Evolutionary conservation across 805 yeast species (phyloP), one percentile per base, ranked within the genome.

Genomic region (Candida qinlingensis): DNA sequence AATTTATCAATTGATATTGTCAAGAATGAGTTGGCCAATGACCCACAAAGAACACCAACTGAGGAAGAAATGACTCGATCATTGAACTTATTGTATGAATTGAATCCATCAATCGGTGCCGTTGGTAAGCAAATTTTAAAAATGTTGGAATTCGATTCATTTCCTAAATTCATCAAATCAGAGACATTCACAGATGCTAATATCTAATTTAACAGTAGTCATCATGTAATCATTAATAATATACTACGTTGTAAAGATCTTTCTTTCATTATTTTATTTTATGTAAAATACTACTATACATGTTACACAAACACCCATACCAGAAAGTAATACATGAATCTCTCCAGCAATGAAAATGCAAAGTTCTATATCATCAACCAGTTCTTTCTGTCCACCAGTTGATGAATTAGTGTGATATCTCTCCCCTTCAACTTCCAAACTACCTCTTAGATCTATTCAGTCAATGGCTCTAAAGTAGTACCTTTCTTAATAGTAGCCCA

Each of bases 401-500:
- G 19, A 19, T 19, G 3, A 19, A 19, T 19, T 19, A 19, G 19
- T 19, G 19, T 19, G 19, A 19, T 19, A 19, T 19, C 19, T 19
- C 19, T 19, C 19, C 19, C 19, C 19, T 19, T 19, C 19, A 19
- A 19, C 19, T 19, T 19, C 19, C 19, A 19, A 19, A 25, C 27
- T 40, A 19, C 13, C 27, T 31, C 13, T 30, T 25, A 29, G 27
- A 19, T 33, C 4, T 26, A 47, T 26, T 49, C 52, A 44, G 52
- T 41, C 35, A 82, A 72, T 59, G 94, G 94, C 65, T 87, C 95
- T 67, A 87, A 78, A 49, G 91, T 84, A 52, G 91, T 85, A 72
- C 97, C 97, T 73, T 87, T 89, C 73, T 87, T 87, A 68, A 91
- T 92, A 45, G 96, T 90, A 61, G 99, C 99, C 99, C 99, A 94